Evolutionary conservation across 208 protist genomes (phyloP), one percentile per base, ranked within the genome.

Genomic region (Naegleria fowleri): DNA sequence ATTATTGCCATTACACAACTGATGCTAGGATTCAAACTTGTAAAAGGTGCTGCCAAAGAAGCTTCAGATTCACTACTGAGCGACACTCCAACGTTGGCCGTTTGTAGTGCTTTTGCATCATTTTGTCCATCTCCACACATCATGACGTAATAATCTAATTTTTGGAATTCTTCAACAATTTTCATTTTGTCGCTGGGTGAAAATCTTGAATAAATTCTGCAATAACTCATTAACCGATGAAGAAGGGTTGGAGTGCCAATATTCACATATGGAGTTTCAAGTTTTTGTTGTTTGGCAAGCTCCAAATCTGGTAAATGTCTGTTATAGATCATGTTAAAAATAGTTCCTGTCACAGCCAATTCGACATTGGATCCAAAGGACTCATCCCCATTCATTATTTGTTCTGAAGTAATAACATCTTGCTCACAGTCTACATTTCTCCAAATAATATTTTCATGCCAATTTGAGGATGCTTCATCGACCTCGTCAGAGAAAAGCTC

Each of bases 51-150:
- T 25, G 95, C 95, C 22, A 96, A 94, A n/a, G 93, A 95, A 0
- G 95, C 95, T 41, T 96, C 95, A 36, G 19, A n/a, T 5, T 79
- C 92, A 38, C 95, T 91, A 5, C 92, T 90, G 0, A 96, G 51
- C 19, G 93, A 94, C 22, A 96, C 88, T 22, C 95, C 95, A 19
- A 96, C 93, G 88, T 92, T 25, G 16, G 95, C 95, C n/a, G 90
- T 87, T 84, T 96, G 96, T 0, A 96, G 75, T 36, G 94, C 94
- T 25, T 76, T 86, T 13, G 89, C 91, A 93, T 96, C 95, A 52
- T 96, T 96, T 3, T 91, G 86, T 75, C 95, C 95, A 79, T 96
- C 95, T 29, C 95, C 95, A 90, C 93, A 94, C 94, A 96, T 96
- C 4, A 88, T 5, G 22, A 59, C 89, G 4, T 88, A 67, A 33